Evolutionary conservation across 352 stramenopile genomes (phyloP), one percentile per base, ranked within the genome.

Genomic region (Pythium grandisporangium): DNA sequence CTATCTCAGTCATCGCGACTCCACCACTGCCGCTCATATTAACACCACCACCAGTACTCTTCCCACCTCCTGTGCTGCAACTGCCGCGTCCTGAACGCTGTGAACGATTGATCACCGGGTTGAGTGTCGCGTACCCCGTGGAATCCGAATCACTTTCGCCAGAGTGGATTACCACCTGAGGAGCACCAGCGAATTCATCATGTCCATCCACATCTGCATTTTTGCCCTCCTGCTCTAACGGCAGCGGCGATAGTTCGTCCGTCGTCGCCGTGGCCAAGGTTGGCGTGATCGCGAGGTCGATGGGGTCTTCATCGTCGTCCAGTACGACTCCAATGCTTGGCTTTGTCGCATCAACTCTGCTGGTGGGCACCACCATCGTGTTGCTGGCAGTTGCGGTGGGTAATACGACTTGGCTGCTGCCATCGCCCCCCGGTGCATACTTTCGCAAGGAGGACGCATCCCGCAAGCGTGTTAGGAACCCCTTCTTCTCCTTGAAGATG

Each of bases 101-200:
- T n/a, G n/a, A n/a, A n/a, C 51, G 24, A 33, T 48, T 60, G 42
- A 88, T 71, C 6, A 88, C 56, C 1, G 74, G 74, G 23, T 88
- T 88, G 3, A 85, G 55, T 14, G 63, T 85, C 30, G 65, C 71
- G 30, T 82, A 88, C 13, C 67, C 63, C 13, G 57, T 52, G 23
- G 58, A 69, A 26, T 79, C 63, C 23, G 67, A 66, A 29, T 87
- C 71, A 17, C 61, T 80, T 30, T 87, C 74, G 13, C 66, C 66
- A 17, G 74, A 84, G 42, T 88, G 74, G 36, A 88, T 88, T 26
- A 88, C 62, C 3, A 88, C 69, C 48, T 85, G 66, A 4, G 74
- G 70, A 0, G 56, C 50, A 1, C 52, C 40, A 24, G 46, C 57
- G 26, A 62, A 37, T 14, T 53, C 45, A 12, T 58, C 57, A n/a